Evolutionary conservation across 441 rosid species (phyloP), one percentile per base, ranked within the genome.

Genomic region (Manihot esculenta): DNA sequence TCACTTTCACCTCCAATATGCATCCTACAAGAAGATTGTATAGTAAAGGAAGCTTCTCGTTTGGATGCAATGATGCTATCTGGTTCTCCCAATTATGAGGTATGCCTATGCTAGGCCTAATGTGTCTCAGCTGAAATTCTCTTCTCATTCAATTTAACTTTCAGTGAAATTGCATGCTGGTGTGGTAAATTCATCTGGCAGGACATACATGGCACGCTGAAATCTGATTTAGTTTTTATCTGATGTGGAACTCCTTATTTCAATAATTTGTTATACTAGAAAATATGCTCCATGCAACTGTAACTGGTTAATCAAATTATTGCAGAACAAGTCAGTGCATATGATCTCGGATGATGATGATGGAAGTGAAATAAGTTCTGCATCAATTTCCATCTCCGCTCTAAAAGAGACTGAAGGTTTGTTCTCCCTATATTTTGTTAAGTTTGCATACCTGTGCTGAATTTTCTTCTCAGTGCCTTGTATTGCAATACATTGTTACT

Each of bases 301-400:
- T 74, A 45, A 74, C 58, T 69, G 17, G n/a, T 70, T 24, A 47
- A 73, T 58, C 41, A 55, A 73, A 15, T 78, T 68, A 60, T 82
- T 78, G 79, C 84, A 86, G 95, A 71, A 56, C 69, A 79, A 75
- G 75, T 53, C 51, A 62, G 70, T 75, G 72, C 76, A 53, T 69
- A 49, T 72, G 35, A 70, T 71, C 73, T 85, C 77, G 11, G 81
- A 81, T 75, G 79, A 75, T 57, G 78, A 80, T 66, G 82, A 60
- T 33, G 10, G 57, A 69, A 74, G 51, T 55, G 81, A 79, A 69
- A 70, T 41, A 61, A 68, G 66, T 58, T 63, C 68, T 62, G 69
- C 75, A 12, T 67, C 79, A 15, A 51, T 74, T 64, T 80, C 84
- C 49, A 45, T 76, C 60, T 80, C 76, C 71, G 45, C 76, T 27